Base-by-base conservation (phyloP, 139 green algal genomes). In the Mesostigma viride region DNA sequence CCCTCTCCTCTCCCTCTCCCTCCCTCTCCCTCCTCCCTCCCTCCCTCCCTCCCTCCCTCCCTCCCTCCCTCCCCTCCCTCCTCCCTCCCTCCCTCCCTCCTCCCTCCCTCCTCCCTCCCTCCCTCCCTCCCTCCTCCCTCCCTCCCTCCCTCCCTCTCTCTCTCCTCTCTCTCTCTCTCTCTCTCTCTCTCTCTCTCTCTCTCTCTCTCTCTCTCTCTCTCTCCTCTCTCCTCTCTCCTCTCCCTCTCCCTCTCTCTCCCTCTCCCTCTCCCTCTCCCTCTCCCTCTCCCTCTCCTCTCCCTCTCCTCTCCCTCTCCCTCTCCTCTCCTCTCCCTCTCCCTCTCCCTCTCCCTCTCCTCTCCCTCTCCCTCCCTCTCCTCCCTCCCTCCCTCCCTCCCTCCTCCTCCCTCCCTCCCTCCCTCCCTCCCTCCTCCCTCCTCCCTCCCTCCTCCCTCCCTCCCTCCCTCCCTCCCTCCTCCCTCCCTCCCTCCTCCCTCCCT, bases 71-170 rank as follows among this genome's bases (percentile, higher is more conserved):
- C 46, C n/a, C 24, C 46, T 44, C 56, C 31, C 62, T 32, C 46
- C 62, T 28, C 46, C 62, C 56, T 63, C 62, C 32, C 58, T 27
- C 58, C 26, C 62, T 31, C 31, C 14, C 11, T 20, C 17, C 24
- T 68, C 27, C 11, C 30, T 24, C 24, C 59, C 31, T 14, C 31
- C 34, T 59, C 26, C 47, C 47, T 48, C 34, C 34, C 33, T 44
- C n/a, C 31, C 62, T 53, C 62, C 30, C 31, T 11, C 62, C 62
- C 33, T 56, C 31, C 62, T 44, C n/a, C 5, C 47, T 48, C 33
- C 33, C 6, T 27, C 47, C 5, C 24, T 26, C 62, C 11, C 62
- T 53, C 26, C 62, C 62, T n/a, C n/a, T n/a, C 62, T 53, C 33
- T 28, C 22, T 20, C 45, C 27, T 30, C 0, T 11, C 34, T 0